A percentile compares a stretch with the other conserved stretches of the same genome.
Evolutionary conservation across 176 grass and related monocot species (phyloP).

Genomic region (Elymus sibiricus): DNA sequence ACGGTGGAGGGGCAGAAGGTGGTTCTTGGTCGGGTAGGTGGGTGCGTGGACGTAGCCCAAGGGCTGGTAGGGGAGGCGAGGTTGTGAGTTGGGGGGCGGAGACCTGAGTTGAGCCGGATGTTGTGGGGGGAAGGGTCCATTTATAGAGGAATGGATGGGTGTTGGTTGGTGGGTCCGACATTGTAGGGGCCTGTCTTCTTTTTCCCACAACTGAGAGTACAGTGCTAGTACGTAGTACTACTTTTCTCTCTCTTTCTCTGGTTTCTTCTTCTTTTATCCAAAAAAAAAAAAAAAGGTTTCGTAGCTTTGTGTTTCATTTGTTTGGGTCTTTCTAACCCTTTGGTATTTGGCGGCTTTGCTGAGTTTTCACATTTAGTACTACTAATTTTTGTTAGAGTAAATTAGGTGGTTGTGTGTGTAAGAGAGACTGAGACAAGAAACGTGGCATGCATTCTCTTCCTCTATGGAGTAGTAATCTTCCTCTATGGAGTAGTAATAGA

Average conservation of each 20-base stretch:
- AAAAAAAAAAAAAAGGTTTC: too few relatives aligned
- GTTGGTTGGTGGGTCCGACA: constrained; percentile 41
- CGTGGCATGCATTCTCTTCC: too few relatives aligned
- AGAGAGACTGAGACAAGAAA: too few relatives aligned
- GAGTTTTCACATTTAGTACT: neutral
- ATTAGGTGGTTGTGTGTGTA: too few relatives aligned
- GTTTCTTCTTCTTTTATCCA: neutral
- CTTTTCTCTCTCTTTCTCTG: too few relatives aligned
- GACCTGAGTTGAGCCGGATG: constrained; percentile 19
- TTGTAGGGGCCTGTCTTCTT: neutral
- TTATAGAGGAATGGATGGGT: constrained; percentile 26
- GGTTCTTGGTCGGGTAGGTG: constrained; percentile 16
- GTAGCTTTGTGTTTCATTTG: too few relatives aligned
- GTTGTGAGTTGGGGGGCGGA: neutral
- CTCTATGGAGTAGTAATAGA: too few relatives aligned
- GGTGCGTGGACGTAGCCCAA: constrained; percentile 5
- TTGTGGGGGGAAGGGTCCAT: constrained; percentile 8
- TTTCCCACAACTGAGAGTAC: neutral
- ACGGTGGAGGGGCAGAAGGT: neutral
- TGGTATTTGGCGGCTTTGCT: neutral
- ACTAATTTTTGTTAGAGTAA: too few relatives aligned
- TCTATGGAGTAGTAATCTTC: too few relatives aligned
- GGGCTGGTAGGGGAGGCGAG: neutral
- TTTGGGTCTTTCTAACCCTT: neutral
- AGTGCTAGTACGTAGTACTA: neutral